phyloP scores from a whole-genome alignment of 306 rosid species.

The Prunus armeniaca region DNA sequence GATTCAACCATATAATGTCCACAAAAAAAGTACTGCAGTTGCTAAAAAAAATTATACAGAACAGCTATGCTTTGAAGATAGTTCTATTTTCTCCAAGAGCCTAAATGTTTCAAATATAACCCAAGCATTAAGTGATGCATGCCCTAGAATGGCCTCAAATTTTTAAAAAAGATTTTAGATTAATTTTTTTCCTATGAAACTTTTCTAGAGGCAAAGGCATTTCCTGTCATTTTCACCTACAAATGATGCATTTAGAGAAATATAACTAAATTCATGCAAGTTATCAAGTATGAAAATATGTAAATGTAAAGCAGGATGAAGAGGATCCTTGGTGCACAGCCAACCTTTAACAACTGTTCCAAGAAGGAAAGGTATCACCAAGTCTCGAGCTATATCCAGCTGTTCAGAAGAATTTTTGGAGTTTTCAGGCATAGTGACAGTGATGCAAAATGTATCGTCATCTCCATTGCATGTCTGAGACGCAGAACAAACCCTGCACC shows the following conservation, averaged over 20 bases:
- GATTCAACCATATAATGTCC: neutral
- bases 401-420: constrained; percentile 34
- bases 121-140: neutral
- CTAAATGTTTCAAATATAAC: neutral
- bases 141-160: neutral
- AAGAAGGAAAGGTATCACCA: constrained; percentile 68
- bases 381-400: constrained; percentile 51
- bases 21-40: neutral
- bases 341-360: constrained; percentile 70
- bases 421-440: constrained; percentile 47
- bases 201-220: neutral
- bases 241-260: neutral
- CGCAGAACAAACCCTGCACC: constrained; percentile 54
- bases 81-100: neutral
- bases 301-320: neutral
- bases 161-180: neutral
- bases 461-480: constrained; percentile 28
- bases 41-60: neutral
- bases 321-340: constrained; percentile 9
- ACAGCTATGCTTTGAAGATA: neutral
- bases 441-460: constrained; percentile 49
- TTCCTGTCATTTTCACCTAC: neutral
- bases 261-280: neutral
- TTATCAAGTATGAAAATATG: neutral
- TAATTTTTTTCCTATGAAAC: neutral